Percentiles rank a stretch among this genome's conserved stretches.
Evolutionary conservation across 2,329 filamentous ascomycete species (phyloP).

Genomic region (Oidium heveae): DNA sequence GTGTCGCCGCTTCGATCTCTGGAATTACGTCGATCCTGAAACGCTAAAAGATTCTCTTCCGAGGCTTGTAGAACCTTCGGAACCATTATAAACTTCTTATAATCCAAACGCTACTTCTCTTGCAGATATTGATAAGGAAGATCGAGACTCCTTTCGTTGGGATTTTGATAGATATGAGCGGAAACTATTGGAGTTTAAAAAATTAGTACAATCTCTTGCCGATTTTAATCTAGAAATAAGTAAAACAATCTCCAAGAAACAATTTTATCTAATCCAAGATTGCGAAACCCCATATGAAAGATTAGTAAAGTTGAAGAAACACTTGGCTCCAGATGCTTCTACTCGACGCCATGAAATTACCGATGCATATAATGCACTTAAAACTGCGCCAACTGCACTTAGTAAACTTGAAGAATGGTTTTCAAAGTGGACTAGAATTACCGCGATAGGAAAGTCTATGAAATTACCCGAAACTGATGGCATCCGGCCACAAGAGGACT

Average conservation of each 20-base stretch:
- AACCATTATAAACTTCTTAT: too few species aligned
- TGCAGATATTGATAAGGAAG: not conserved
- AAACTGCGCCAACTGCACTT: not conserved
- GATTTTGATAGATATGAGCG: too few species aligned
- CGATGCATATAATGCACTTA: not conserved
- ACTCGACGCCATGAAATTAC: not conserved
- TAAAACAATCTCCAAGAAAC: not conserved
- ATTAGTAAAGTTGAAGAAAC: not conserved
- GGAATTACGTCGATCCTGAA: too few species aligned
- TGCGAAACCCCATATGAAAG: not conserved
- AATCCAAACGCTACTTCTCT: not conserved
- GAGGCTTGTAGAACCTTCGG: too few species aligned
- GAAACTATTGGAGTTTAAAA: not conserved
- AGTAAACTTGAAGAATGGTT: slow-evolving; percentile 1
- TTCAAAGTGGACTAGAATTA: not conserved
- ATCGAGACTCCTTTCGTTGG: not conserved
- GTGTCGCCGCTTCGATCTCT: not conserved
- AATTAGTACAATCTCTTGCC: not conserved
- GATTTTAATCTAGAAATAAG: not conserved
- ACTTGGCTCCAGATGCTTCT: not conserved
- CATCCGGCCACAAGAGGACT: not conserved
- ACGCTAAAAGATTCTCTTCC: too few species aligned
- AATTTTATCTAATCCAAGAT: not conserved
- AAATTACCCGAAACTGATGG: not conserved
- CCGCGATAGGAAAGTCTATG: not conserved